phyloP scores from a whole-genome alignment of 2,329 filamentous ascomycete genomes.

The Penicillium decumbens region DNA sequence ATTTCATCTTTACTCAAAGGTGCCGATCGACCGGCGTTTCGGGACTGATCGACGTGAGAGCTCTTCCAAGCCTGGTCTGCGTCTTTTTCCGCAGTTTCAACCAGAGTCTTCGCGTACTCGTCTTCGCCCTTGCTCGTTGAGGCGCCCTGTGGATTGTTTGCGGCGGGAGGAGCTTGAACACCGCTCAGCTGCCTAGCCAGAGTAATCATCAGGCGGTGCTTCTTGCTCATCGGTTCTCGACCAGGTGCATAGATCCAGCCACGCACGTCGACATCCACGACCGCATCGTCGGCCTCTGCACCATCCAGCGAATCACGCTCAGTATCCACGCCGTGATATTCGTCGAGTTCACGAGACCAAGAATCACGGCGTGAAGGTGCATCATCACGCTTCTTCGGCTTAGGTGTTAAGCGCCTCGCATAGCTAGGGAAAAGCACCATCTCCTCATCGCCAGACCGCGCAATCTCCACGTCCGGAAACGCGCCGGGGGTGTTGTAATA shows the following conservation, averaged over 20 bases:
- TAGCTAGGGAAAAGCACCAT: slow-evolving; percentile 96
- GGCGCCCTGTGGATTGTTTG: slow-evolving; percentile 28
- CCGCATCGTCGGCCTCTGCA: slow-evolving; percentile 73
- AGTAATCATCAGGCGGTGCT: slow-evolving; percentile 80
- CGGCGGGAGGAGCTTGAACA: slow-evolving; percentile 61
- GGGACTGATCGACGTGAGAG: slow-evolving; percentile 49
- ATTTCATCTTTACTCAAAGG: slow-evolving; percentile 70
- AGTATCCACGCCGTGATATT: slow-evolving; percentile 42
- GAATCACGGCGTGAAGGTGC: slow-evolving; percentile 28
- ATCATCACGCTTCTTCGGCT: slow-evolving; percentile 33
- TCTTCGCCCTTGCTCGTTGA: slow-evolving; percentile 48
- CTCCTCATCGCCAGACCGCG: slow-evolving; percentile 75
- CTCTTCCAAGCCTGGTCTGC: slow-evolving; percentile 64
- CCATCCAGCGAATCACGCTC: slow-evolving; percentile 73
- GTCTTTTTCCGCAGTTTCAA: slow-evolving; percentile 66
- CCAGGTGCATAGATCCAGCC: slow-evolving; percentile 94
- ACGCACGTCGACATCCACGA: slow-evolving; percentile 90
- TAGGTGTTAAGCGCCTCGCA: slow-evolving; percentile 63
- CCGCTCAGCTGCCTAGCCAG: slow-evolving; percentile 84
- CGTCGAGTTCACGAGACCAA: slow-evolving; percentile 32
- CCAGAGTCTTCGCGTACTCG: slow-evolving; percentile 69
- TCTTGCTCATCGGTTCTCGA: slow-evolving; percentile 75
- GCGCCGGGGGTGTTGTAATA: slow-evolving; percentile 62
- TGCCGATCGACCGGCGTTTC: slow-evolving; percentile 35
- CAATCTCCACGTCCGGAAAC: slow-evolving; percentile 80